Evolutionary conservation across 345 rosid genomes (phyloP), one percentile per base, ranked within the genome.

Genomic region (Trapa incisa): DNA sequence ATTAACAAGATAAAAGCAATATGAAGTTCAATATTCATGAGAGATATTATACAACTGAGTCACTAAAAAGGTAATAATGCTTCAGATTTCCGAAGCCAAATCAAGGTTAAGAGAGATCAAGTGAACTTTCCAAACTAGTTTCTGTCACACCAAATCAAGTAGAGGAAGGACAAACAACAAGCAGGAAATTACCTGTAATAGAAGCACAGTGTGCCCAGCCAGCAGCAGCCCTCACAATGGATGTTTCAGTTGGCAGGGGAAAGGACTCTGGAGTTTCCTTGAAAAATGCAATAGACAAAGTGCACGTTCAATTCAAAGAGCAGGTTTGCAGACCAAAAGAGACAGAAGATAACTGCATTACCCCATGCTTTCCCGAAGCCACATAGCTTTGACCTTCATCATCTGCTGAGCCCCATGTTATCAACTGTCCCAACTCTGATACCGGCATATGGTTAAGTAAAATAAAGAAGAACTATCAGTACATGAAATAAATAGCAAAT

Each of bases 131-230:
- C 62, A 57, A 10, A 57, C 3, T 29, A 57, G 13, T 57, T 57
- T 1, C 62, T 57, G 9, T 22, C 3, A n/a, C 5, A 53, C 29
- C 58, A 57, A 41, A 57, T 12, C 35, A 57, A 11, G 37, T 33
- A 57, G 3, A 5, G 8, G 29, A n/a, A 1, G 22, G 35, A 0
- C 33, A 54, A n/a, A 4, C 60, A 54, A 4, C 15, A 35, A 33
- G 67, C 67, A 65, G 48, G 17, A 41, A 65, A 65, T 47, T 70
- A 86, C 92, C 96, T 71, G 89, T 85, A 8, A 82, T 85, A 35
- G 85, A 73, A n/a, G 80, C 84, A 79, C 94, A 89, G 72, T 91
- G 96, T 1, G 97, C 94, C 97, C 94, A 91, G 60, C 96, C 86
- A 60, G 96, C 83, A 50, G 87, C 84, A 48, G 92, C 96, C 65